Evolutionary conservation across 768 basidiomycete species (phyloP).

Genomic region (Suillus luteus): DNA sequence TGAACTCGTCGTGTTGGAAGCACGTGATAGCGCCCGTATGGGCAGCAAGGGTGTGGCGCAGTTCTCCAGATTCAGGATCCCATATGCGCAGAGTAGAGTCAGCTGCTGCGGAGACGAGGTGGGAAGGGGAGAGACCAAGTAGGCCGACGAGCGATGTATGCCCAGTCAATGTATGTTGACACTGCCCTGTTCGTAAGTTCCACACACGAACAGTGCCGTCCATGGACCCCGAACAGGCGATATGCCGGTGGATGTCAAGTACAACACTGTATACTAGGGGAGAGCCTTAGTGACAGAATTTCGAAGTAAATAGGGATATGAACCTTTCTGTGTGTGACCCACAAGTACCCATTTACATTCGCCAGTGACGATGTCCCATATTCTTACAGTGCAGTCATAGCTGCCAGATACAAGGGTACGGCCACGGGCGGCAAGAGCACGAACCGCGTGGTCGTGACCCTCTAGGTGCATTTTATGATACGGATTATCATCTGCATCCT

Average conservation of each 20-base stretch:
- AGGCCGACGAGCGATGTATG: constrained; percentile 96
- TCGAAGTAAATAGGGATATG: constrained; percentile 17
- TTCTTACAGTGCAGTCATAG: constrained; percentile 92
- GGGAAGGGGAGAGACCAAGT: constrained; percentile 84
- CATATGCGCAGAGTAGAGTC: constrained; percentile 94
- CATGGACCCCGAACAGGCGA: constrained; percentile 97
- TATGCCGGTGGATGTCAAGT: constrained; percentile 80
- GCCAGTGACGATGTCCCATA: constrained; percentile 92
- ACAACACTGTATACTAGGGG: constrained; percentile 90
- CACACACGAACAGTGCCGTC: constrained; percentile 96
- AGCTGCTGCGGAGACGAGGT: constrained; percentile 94
- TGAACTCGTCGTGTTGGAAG: constrained; percentile 98
- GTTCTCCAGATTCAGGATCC: constrained; percentile 84
- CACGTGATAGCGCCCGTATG: constrained; percentile 99
- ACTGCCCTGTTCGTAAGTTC: constrained; percentile 82
- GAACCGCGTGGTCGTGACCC: constrained; percentile 91
- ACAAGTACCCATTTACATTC: constrained; percentile 76
- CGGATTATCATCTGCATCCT: constrained; percentile 80
- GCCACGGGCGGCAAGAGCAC: constrained; percentile 90
- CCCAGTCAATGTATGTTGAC: constrained; percentile 78
- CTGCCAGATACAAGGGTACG: constrained; percentile 92
- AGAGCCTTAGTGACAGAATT: constrained; percentile 11
- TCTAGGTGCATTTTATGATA: constrained; percentile 83
- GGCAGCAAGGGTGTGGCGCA: constrained; percentile 80
- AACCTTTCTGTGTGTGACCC: constrained; percentile 93